A percentile compares a stretch with the other conserved stretches of the same genome.
Evolutionary conservation across 768 basidiomycete species (phyloP).

Genomic region (Ramaria rubella): DNA sequence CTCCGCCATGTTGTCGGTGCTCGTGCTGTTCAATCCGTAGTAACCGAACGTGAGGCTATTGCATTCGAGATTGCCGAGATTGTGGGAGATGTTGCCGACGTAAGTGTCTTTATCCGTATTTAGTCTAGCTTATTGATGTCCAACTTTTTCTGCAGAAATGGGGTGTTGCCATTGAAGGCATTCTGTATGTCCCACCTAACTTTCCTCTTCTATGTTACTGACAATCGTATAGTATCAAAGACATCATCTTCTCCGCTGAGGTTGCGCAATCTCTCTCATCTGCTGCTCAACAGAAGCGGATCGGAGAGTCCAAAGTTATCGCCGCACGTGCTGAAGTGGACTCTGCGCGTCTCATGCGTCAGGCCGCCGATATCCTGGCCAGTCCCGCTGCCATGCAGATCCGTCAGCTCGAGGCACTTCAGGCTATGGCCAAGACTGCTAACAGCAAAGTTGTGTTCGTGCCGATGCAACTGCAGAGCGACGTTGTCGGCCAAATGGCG

Average conservation of each 20-base stretch:
- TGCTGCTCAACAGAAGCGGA: conserved; percentile 94
- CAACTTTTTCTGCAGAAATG: conserved; percentile 48
- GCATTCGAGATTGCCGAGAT: conserved; percentile 97
- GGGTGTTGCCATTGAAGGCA: conserved; percentile 95
- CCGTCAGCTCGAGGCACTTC: conserved; percentile 90
- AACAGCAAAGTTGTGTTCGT: conserved; percentile 91
- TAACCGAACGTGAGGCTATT: conserved; percentile 95
- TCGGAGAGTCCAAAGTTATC: conserved; percentile 95
- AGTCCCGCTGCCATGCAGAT: conserved; percentile 98
- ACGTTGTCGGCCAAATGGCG: conserved; percentile 48
- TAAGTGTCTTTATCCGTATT: neutral
- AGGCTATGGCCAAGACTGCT: conserved; percentile 90
- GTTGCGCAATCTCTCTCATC: conserved; percentile 87
- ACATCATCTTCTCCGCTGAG: conserved; percentile 88
- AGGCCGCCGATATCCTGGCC: conserved; percentile 91
- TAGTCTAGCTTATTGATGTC: neutral
- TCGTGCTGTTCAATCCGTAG: conserved; percentile 88
- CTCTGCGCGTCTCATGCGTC: conserved; percentile 90
- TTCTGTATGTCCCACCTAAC: conserved; percentile 38
- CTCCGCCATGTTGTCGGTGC: conserved; percentile 96
- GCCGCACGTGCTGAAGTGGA: conserved; percentile 95
- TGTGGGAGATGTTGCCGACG: conserved; percentile 81
- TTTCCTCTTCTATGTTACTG: conserved; percentile 1
- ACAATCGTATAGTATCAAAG: conserved; percentile 51
- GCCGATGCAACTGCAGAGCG: conserved; percentile 83